Evolutionary conservation across 768 basidiomycete species (phyloP).

Genomic region (Calocybe cyanea): DNA sequence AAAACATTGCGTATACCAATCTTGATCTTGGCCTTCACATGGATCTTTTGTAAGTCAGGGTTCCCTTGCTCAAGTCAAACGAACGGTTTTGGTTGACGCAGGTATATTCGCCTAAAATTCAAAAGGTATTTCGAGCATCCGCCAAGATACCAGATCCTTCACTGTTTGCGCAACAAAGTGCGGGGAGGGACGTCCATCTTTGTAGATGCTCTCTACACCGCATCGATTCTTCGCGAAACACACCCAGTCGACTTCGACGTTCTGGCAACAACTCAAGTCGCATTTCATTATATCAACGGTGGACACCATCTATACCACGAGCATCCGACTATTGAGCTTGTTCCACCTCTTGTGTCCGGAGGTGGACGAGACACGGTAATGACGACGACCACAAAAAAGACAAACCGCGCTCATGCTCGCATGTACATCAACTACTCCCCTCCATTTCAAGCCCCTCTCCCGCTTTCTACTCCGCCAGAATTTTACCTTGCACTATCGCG

Average conservation of each 20-base stretch:
- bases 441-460: constrained; percentile 87
- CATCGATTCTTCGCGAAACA: constrained; percentile 42
- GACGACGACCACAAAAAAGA: too few species aligned
- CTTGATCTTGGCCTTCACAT: constrained; percentile 85
- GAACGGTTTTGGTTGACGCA: background rate
- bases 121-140: constrained; percentile 86
- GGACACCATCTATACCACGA: constrained; percentile 72
- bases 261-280: constrained; percentile 64
- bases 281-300: constrained; percentile 90
- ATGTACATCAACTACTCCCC: constrained; percentile 85
- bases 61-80: too few species aligned
- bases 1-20: constrained; percentile 94
- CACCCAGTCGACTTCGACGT: constrained; percentile 51
- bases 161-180: constrained; percentile 85
- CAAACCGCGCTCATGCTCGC: too few species aligned
- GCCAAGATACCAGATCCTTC: constrained; percentile 88
- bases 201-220: constrained; percentile 73
- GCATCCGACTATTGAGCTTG: constrained; percentile 76
- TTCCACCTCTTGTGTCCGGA: constrained; percentile 13
- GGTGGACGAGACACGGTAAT: constrained; percentile 32
- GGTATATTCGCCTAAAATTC: background rate
- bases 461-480: constrained; percentile 43
- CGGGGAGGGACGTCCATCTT: constrained; percentile 83
- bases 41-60: constrained; percentile 75
- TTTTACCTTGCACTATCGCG: constrained; percentile 62